Percentiles rank a stretch among this genome's conserved stretches.
Evolutionary conservation across 2,329 filamentous ascomycete species (phyloP).

Genomic region (Epicoccum nigrum): DNA sequence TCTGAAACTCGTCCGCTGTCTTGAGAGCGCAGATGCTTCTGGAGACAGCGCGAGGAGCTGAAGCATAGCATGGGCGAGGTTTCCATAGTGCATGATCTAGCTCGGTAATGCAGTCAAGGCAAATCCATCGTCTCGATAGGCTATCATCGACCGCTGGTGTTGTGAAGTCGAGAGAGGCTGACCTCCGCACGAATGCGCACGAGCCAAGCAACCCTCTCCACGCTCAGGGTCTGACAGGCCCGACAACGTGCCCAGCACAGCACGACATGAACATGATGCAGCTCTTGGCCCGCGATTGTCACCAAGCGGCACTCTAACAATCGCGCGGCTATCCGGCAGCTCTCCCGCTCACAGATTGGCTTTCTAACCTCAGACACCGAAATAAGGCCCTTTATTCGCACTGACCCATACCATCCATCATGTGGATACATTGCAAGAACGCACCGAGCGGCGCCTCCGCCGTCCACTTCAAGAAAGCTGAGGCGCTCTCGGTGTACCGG

Average conservation of each 20-base stretch:
- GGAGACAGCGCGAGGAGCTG: neutral
- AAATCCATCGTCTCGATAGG: too few relatives aligned
- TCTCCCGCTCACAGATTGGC: neutral
- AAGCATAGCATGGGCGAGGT: neutral
- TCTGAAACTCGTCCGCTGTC: neutral
- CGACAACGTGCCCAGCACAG: neutral
- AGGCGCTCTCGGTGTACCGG: neutral
- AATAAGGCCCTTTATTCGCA: constrained; percentile 3
- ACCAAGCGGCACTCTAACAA: neutral
- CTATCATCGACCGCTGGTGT: neutral
- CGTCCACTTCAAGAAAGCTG: neutral
- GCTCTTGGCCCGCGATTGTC: neutral
- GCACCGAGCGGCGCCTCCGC: constrained; percentile 1
- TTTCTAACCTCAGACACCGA: constrained; percentile 1
- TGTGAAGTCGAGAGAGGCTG: neutral
- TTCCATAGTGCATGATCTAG: neutral
- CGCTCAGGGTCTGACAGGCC: neutral
- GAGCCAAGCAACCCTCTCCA: neutral
- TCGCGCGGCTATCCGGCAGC: neutral
- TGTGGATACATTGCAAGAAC: neutral
- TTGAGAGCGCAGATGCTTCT: neutral
- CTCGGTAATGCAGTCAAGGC: neutral
- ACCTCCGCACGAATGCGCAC: neutral
- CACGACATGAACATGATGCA: neutral
- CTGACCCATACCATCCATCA: constrained; percentile 7